Evolutionary conservation across 345 rosid species (phyloP), one percentile per base, ranked within the genome.

Genomic region (Clausena lansium): DNA sequence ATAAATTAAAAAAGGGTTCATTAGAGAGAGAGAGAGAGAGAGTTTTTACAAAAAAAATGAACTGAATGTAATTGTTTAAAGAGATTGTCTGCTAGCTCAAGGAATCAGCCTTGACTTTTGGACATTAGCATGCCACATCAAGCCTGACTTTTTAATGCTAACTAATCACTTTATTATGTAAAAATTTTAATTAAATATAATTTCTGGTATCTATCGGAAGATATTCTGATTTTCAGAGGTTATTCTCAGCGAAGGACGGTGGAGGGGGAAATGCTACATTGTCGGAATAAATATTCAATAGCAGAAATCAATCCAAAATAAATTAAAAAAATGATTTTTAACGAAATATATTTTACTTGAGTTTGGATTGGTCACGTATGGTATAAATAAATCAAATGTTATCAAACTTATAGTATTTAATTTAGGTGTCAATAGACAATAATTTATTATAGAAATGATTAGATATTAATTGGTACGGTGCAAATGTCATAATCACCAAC

Each of bases 41-140:
- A 7, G 70, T 8, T 22, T 36, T 20, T 66, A 20, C 2, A 28
- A 24, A 36, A 24, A 36, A 41, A 7, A 36, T 20, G 1, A 20
- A 32, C 13, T 13, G n/a, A 20, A 54, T 32, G 47, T 35, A n/a
- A 33, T 55, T 57, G 4, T 25, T 69, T 70, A 71, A 71, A 55
- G 22, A 54, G 63, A 14, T 71, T 32, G 75, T 33, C 35, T 33
- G 63, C 17, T 54, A 11, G 47, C 55, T 32, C 20, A 55, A 71
- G 75, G 62, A 55, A 55, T 71, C 65, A 5, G 27, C 30, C 65
- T 57, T 72, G 61, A 72, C 67, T 45, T 45, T 47, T 25, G 9
- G 30, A 55, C 19, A 69, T 47, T 10, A 27, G 58, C 10, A 28
- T 17, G 6, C 38, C 27, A 27, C 59, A 27, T 41, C 52, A 47